These are phyloP conservation scores for Penicillium occitanis DNA, from an alignment of 2,329 filamentous ascomycete genomes.

Conservation along the genomic window DNA sequence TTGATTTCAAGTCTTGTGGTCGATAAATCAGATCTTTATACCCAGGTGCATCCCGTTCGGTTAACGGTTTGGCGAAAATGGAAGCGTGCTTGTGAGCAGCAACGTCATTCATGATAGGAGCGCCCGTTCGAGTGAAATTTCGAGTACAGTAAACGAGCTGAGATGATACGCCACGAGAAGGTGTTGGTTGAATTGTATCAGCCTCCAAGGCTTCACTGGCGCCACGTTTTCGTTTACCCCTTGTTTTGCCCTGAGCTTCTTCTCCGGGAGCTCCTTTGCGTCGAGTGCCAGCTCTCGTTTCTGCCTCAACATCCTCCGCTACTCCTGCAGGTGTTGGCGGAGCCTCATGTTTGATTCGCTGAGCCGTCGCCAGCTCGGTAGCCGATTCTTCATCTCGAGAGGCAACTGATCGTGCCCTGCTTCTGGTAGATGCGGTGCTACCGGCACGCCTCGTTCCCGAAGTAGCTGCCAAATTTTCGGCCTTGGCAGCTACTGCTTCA, in stretches of 20 bases:
- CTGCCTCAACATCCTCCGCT: conserved; percentile 34
- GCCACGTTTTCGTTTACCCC: conserved; percentile 45
- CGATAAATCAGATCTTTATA: conserved; percentile 72
- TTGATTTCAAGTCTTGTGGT: conserved; percentile 74
- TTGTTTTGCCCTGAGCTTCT: conserved; percentile 30
- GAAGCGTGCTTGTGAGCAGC: conserved; percentile 74
- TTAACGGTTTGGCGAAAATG: conserved; percentile 74
- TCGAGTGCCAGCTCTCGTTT: conserved; percentile 31
- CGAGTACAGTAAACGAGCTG: conserved; percentile 45
- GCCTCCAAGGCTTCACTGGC: conserved; percentile 34
- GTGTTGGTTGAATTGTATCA: conserved; percentile 30
- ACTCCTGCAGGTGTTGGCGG: conserved; percentile 38
- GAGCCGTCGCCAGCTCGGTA: conserved; percentile 23
- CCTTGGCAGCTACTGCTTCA: conserved; percentile 28
- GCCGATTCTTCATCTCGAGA: conserved; percentile 36
- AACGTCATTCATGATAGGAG: conserved; percentile 72
- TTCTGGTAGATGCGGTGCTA: conserved; percentile 39
- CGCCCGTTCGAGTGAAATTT: conserved; percentile 64
- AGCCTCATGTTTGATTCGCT: conserved; percentile 34
- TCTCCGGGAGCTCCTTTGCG: conserved; percentile 30
- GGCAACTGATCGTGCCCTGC: conserved; percentile 37
- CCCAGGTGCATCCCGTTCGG: conserved; percentile 72
- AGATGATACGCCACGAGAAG: conserved; percentile 31
- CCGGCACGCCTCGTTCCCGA: conserved; percentile 33
- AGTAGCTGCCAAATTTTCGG: conserved; percentile 29